These are phyloP conservation scores for Yarrowia hollandica DNA, from an alignment of 805 yeast genomes.

Conservation along the genomic window DNA sequence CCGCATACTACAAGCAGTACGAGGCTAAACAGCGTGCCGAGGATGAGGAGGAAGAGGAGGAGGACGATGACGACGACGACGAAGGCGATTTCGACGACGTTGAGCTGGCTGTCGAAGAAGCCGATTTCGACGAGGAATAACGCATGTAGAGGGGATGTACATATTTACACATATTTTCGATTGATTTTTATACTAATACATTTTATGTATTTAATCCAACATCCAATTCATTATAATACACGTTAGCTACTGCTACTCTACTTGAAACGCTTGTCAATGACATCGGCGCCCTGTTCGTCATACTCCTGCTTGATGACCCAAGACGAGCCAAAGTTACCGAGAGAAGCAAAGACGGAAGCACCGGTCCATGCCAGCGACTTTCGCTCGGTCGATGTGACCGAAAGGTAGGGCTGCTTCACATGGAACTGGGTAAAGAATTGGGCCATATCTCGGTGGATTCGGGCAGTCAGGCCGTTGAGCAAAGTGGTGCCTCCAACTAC, in stretches of 20 bases:
- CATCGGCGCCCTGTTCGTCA: conserved; percentile 56
- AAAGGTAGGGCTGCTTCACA: conserved; percentile 44
- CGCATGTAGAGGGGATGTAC: conserved; percentile 26
- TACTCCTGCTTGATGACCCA: conserved; percentile 66
- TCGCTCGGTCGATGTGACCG: conserved; percentile 47
- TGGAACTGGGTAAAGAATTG: conserved; percentile 55
- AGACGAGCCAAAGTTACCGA: conserved; percentile 57
- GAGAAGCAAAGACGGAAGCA: conserved; percentile 65
- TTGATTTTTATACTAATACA: too few relatives aligned
- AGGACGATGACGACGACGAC: conserved; percentile 54
- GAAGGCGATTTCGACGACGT: conserved; percentile 44
- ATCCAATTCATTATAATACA: conserved; percentile 23
- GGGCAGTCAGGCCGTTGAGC: conserved; percentile 56
- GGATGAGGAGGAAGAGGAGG: conserved; percentile 51
- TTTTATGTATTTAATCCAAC: neutral
- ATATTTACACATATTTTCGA: neutral
- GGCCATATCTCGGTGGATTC: conserved; percentile 56
- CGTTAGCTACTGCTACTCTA: conserved; percentile 32
- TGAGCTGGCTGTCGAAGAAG: conserved; percentile 36
- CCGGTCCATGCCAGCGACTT: conserved; percentile 68
- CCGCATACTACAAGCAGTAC: conserved; percentile 74
- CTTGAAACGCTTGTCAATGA: conserved; percentile 45
- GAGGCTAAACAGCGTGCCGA: conserved; percentile 68
- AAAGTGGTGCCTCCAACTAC: conserved; percentile 63
- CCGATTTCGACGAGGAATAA: conserved; percentile 42